Base-by-base conservation (phyloP, 495 filamentous ascomycete species). In the Hyaloscypha bicolor region DNA sequence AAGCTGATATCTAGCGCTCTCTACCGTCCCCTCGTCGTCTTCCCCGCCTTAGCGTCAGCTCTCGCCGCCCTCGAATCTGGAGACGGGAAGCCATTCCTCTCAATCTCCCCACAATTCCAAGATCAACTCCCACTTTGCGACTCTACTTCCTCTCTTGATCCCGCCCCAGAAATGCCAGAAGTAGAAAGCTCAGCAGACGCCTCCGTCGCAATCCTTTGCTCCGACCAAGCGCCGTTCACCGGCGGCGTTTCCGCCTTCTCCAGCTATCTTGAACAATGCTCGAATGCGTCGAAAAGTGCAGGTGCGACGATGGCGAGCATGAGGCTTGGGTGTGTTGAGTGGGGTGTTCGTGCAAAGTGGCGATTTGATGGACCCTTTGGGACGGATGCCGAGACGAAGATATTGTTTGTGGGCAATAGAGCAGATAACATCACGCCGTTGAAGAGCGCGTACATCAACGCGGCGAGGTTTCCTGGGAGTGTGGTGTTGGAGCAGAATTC, bases 21-120 rank as follows among this genome's bases (percentile, higher is more conserved):
- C 12, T 93, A 93, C 67, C 77, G 81, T 35, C 91, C 91, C 0
- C 70, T 90, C n/a, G 55, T 74, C 22, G 76, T 77, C 42, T 93
- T 92, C 74, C 82, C 81, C 0, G 70, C 78, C 2, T 71, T 91
- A 0, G 89, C 90, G 9, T 62, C 76, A 8, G 70, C 84, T 32
- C 78, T 91, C 8, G 78, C 79, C 5, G 83, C 80, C 6, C 77
- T 93, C 9, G 82, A 84, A 51, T 60, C 69, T 9, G 83, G 87
- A 1, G 78, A 92, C 65, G 86, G 85, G 0, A 74, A 72, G 4
- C 76, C 76, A 0, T 81, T 90, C 75, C 82, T 85, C 3, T 25
- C 69, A 78, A 81, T 11, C 85, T 80, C 31, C 72, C 16, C 31
- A 59, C n/a, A n/a, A 42, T 25, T 25, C 25, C 21, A 35, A n/a